These are phyloP conservation scores for Eucalyptus caleyi DNA, from an alignment of 345 rosid species.

Conservation along the genomic window DNA sequence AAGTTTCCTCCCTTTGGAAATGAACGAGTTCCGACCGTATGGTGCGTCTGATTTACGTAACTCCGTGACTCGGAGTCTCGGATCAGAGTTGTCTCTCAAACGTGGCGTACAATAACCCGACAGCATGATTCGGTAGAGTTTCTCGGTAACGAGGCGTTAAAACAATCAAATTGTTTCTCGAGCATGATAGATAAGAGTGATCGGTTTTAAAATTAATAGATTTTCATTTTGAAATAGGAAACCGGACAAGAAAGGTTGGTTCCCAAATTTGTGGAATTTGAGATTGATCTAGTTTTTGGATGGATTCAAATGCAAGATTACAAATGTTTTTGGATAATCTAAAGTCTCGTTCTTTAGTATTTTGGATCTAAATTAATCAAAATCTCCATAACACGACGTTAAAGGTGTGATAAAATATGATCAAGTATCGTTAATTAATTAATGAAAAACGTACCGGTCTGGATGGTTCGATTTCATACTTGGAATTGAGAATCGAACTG, in stretches of 20 bases:
- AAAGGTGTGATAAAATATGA: too few relatives aligned
- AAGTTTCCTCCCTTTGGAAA: neutral
- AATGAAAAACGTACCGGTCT: accelerated
- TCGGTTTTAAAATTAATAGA: accelerated
- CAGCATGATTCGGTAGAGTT: neutral
- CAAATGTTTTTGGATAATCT: too few relatives aligned
- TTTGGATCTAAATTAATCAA: neutral
- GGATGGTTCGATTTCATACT: too few relatives aligned
- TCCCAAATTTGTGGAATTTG: neutral
- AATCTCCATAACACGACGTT: accelerated
- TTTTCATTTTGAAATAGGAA: neutral
- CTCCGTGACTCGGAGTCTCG: neutral
- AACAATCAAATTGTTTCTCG: neutral
- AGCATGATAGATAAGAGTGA: accelerated
- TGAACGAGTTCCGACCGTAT: neutral
- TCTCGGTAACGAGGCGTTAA: neutral
- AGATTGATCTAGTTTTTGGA: too few relatives aligned
- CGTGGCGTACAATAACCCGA: neutral
- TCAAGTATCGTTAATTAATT: too few relatives aligned
- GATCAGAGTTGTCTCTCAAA: neutral
- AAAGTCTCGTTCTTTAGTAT: neutral
- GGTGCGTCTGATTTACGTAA: neutral
- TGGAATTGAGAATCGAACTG: accelerated
- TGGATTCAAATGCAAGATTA: too few relatives aligned
- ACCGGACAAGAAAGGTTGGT: neutral